Evolutionary conservation across 495 filamentous ascomycete genomes (phyloP), one percentile per base, ranked within the genome.

Genomic region (Monascus purpureus): DNA sequence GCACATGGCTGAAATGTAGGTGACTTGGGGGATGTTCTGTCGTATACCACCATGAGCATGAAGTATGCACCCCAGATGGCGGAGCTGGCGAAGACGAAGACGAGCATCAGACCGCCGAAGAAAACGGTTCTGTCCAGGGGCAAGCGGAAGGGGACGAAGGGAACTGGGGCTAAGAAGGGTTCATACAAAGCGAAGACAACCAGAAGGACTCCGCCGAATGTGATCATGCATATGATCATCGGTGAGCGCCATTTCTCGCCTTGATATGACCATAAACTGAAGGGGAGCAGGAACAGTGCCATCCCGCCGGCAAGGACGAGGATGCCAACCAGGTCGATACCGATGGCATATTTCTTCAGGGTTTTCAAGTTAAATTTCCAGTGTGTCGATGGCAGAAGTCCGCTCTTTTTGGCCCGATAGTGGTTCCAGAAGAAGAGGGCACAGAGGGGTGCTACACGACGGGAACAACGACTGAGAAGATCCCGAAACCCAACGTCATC

Each of bases 21-120:
- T 62, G 1, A 75, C 57, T 13, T 77, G 23, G 6, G 55, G 52
- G 35, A 80, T 40, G 35, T 36, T 58, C 78, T 53, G 6, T 52
- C 53, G 41, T 72, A 61, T 30, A 84, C 79, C 9, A 78, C 77
- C 52, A 78, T 74, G 2, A 82, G 57, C 52, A 70, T 79, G 17
- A 70, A 77, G 27, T 22, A 9, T 4, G 5, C 9, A 9, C 40
- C 38, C 44, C 44, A 47, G 37, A 37, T 40, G 36, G 40, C 45
- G 24, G 61, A 66, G 39, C 77, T 46, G 34, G 73, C 73, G 14
- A 77, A 49, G 6, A 50, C 50, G n/a, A 51, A 52, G 14, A 64
- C 51, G 3, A 77, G 42, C 15, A 75, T 35, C 36, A 62, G 64
- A 25, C 66, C 59, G 17, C 65, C 65, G 4, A 77, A 35, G 6